Conservation (phyloP, 2,329 filamentous ascomycete genomes). For the Xylariaceae sp. region DNA sequence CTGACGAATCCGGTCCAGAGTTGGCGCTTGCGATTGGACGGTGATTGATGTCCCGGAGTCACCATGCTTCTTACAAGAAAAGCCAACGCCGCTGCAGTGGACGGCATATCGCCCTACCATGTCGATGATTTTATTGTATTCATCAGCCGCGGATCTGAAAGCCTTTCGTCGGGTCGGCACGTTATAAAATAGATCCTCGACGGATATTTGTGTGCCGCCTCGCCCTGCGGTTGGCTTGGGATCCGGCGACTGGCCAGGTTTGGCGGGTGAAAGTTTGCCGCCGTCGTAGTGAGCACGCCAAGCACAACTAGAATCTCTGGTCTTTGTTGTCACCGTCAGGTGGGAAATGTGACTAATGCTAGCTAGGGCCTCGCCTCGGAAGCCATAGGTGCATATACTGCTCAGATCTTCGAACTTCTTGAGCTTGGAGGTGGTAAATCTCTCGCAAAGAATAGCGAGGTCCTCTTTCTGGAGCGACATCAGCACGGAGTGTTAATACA, state of each 20-base stretch:
- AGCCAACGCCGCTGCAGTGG: constrained; percentile 85
- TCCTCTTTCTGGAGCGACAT: constrained; percentile 68
- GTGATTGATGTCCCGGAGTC: constrained; percentile 80
- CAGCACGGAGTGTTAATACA: constrained; percentile 15
- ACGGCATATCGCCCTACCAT: constrained; percentile 90
- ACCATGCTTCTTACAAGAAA: constrained; percentile 94
- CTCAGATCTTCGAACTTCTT: constrained; percentile 88
- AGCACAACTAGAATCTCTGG: constrained; percentile 78
- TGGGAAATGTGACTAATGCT: constrained; percentile 99
- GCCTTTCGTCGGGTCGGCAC: constrained; percentile 82
- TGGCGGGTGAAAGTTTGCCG: constrained; percentile 74
- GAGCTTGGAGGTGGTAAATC: constrained; percentile 95
- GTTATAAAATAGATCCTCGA: constrained; percentile 97
- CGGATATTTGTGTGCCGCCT: constrained; percentile 88
- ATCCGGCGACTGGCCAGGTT: constrained; percentile 80
- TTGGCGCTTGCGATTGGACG: constrained; percentile 67
- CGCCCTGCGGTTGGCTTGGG: constrained; percentile 85
- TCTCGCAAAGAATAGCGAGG: constrained; percentile 83
- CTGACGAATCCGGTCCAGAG: constrained; percentile 80
- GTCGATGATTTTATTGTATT: constrained; percentile 97
- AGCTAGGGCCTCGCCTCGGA: constrained; percentile 89
- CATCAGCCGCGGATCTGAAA: constrained; percentile 86
- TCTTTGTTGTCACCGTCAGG: constrained; percentile 90
- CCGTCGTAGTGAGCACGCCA: constrained; percentile 87
- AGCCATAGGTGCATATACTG: constrained; percentile 93